phyloP scores from a whole-genome alignment of 768 basidiomycete genomes.

The Naganishia antarctica region DNA sequence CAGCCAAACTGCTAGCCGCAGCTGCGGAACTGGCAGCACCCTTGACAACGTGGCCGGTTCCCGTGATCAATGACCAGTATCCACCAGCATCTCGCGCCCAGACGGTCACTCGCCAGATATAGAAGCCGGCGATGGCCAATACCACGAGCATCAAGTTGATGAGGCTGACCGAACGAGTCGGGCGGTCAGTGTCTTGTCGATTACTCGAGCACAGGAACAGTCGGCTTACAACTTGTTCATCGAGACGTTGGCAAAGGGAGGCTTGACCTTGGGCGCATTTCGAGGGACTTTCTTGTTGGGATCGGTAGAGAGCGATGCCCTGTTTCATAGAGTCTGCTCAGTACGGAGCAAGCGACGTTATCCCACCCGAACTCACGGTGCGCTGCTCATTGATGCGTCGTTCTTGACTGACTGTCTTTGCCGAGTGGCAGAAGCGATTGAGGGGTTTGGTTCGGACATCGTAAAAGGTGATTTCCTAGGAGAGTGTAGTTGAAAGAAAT shows the following conservation, averaged over 20 bases:
- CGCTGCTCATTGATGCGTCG: not conserved
- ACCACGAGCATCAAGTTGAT: conserved; percentile 43
- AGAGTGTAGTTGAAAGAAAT: too few species aligned
- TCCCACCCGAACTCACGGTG: not conserved
- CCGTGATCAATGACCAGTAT: conserved; percentile 48
- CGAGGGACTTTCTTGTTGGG: conserved; percentile 39
- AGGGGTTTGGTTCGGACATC: not conserved
- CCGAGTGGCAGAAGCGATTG: conserved; percentile 4
- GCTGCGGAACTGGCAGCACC: conserved; percentile 28
- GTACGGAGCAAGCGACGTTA: not conserved
- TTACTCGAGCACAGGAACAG: too few species aligned
- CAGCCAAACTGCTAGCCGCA: conserved; percentile 12
- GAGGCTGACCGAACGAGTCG: conserved; percentile 33
- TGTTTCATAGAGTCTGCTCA: conserved; percentile 10
- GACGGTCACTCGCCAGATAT: conserved; percentile 43
- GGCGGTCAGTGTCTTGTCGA: not conserved
- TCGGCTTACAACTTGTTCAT: conserved; percentile 48
- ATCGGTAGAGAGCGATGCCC: conserved; percentile 39
- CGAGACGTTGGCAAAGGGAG: conserved; percentile 42
- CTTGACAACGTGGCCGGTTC: conserved; percentile 29
- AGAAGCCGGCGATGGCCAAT: conserved; percentile 39
- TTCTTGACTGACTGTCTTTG: conserved; percentile 5
- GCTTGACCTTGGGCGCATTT: conserved; percentile 43
- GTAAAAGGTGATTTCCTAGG: too few species aligned
- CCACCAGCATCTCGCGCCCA: conserved; percentile 46